phyloP scores from a whole-genome alignment of 495 filamentous ascomycete genomes.

The Letharia columbiana region DNA sequence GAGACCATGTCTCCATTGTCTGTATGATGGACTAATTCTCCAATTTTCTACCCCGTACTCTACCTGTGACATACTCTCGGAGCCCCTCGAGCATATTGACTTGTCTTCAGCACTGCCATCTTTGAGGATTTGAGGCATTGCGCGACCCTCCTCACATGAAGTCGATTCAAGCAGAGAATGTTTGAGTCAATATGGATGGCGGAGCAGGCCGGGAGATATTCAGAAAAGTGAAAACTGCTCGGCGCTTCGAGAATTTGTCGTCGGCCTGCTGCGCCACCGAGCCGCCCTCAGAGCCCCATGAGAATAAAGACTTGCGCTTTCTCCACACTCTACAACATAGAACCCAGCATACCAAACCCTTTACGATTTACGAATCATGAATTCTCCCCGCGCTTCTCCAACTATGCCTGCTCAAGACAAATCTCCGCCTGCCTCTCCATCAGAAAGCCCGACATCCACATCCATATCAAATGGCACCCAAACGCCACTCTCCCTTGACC shows the following conservation, averaged over 20 bases:
- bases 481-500: constrained; percentile 67
- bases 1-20: not conserved
- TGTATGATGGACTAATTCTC: not conserved
- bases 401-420: constrained; percentile 6
- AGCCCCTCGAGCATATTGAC: not conserved
- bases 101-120: not conserved
- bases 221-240: not conserved
- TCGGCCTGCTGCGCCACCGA: constrained; percentile 15
- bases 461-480: constrained; percentile 22
- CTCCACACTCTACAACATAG: constrained; percentile 1
- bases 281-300: no score
- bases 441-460: constrained; percentile 17
- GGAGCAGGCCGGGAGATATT: constrained; percentile 3
- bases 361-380: not conserved
- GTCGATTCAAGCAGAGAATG: not conserved
- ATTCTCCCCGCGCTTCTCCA: not conserved
- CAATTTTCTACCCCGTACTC: not conserved
- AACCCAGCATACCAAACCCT: not conserved
- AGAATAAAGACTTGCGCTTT: not conserved
- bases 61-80: not conserved
- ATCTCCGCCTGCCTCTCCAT: constrained; percentile 21
- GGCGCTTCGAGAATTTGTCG: constrained; percentile 7
- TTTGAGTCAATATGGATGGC: constrained; percentile 16
- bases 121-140: not conserved
- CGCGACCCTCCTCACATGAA: not conserved